Evolutionary conservation across 1,284 basidiomycete species (phyloP).

Genomic region (Ceratobasidium sp.): DNA sequence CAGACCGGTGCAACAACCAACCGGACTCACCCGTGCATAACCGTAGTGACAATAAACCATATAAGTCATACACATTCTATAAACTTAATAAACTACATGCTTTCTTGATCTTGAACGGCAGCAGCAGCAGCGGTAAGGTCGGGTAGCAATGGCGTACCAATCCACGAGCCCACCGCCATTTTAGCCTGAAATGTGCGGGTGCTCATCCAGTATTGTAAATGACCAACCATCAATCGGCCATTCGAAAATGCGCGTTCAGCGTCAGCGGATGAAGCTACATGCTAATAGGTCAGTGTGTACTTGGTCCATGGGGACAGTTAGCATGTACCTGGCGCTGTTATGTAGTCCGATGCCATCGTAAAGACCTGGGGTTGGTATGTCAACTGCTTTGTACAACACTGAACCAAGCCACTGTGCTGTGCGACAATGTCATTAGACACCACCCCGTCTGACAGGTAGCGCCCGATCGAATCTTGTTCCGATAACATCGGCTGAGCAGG

Average conservation of each 20-base stretch:
- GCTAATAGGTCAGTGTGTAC: neutral
- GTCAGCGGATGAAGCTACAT: conserved; percentile 2
- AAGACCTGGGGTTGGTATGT: neutral
- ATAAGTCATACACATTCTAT: neutral
- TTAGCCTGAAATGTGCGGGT: neutral
- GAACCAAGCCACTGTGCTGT: neutral
- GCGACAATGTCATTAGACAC: neutral
- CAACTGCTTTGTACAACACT: conserved; percentile 4
- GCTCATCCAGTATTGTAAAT: neutral
- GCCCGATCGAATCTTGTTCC: neutral
- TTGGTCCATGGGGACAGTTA: neutral
- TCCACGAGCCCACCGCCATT: conserved; percentile 3
- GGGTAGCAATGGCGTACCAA: neutral
- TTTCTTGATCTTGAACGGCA: conserved; percentile 1
- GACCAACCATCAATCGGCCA: neutral
- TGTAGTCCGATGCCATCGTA: conserved; percentile 8
- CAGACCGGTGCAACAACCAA: neutral
- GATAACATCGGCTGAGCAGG: neutral
- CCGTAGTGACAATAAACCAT: neutral
- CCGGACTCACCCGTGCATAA: neutral
- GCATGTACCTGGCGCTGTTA: conserved; percentile 3
- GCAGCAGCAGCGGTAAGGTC: neutral
- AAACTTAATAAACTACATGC: neutral
- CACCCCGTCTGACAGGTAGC: neutral
- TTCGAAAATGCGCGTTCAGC: conserved; percentile 2